Percentiles rank a stretch among this genome's conserved stretches.
Conservation (phyloP, 257 asterid genomes). For the Leptodermis oblonga region DNA sequence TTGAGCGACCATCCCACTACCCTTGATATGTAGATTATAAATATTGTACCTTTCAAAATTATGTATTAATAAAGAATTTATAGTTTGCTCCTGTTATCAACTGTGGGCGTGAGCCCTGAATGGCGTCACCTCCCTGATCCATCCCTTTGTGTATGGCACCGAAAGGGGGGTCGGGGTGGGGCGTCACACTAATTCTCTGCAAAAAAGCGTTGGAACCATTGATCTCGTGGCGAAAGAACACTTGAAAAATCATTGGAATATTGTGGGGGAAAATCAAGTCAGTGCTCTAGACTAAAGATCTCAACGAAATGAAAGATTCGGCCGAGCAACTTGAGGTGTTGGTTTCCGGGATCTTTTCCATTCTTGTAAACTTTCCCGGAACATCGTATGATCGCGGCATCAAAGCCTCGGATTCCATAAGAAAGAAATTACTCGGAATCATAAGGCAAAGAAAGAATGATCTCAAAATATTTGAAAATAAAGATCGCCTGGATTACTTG, state of each 20-base stretch:
- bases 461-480: too few species aligned
- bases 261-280: neutral
- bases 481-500: too few species aligned
- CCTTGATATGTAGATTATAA: too few species aligned
- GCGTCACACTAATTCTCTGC: too few species aligned
- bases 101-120: too few species aligned
- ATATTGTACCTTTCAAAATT: too few species aligned
- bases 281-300: neutral
- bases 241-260: neutral
- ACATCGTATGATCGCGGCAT: neutral
- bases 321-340: neutral
- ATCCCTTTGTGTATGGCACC: too few species aligned
- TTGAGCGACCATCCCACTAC: too few species aligned
- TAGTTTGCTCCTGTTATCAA: too few species aligned
- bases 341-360: neutral
- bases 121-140: too few species aligned
- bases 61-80: too few species aligned
- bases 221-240: neutral
- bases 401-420: neutral
- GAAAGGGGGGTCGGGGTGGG: too few species aligned
- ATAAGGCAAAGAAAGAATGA: neutral
- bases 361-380: neutral
- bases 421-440: neutral
- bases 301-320: neutral
- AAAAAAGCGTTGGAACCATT: neutral